Evolutionary conservation across 495 filamentous ascomycete species (phyloP).

Genomic region (Rhizodiscina lignyota): DNA sequence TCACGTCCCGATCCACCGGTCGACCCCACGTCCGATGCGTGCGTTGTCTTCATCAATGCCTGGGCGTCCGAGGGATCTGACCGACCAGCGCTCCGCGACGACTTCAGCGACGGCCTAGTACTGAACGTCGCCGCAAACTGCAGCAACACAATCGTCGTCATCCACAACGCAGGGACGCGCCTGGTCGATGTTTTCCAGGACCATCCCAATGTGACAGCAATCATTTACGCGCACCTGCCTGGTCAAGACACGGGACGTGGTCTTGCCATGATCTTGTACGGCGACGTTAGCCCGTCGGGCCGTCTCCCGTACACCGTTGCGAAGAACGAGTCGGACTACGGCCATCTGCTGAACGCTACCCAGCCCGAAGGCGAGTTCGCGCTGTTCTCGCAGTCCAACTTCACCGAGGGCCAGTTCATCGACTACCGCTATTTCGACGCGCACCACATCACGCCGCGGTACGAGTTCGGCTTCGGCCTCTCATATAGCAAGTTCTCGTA

Average conservation of each 20-base stretch:
- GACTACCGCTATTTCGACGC: conserved; percentile 16
- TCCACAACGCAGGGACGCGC: conserved; percentile 14
- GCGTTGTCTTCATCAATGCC: conserved; percentile 18
- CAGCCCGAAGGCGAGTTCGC: conserved; percentile 3
- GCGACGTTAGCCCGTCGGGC: conserved; percentile 11
- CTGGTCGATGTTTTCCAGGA: conserved; percentile 14
- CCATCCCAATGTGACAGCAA: conserved; percentile 15
- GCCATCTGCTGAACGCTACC: conserved; percentile 3
- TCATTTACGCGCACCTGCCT: conserved; percentile 14
- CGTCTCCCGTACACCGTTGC: conserved; percentile 16
- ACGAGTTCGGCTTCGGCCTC: conserved; percentile 13
- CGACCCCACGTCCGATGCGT: conserved; percentile 4
- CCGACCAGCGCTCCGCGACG: conserved; percentile 8
- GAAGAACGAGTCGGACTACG: conserved; percentile 11
- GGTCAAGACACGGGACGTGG: conserved; percentile 14
- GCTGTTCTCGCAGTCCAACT: conserved; percentile 5
- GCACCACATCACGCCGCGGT: conserved; percentile 12
- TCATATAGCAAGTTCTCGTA: not conserved
- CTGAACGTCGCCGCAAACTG: conserved; percentile 11
- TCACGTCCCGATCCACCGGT: not conserved
- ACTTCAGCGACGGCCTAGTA: conserved; percentile 8
- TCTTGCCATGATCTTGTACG: conserved; percentile 13
- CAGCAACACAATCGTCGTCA: conserved; percentile 14
- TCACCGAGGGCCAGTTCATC: conserved; percentile 16
- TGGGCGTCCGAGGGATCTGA: conserved; percentile 12